Evolutionary conservation across 169 alveolate species (phyloP), one percentile per base, ranked within the genome.

Genomic region (Miamiensis avidus): DNA sequence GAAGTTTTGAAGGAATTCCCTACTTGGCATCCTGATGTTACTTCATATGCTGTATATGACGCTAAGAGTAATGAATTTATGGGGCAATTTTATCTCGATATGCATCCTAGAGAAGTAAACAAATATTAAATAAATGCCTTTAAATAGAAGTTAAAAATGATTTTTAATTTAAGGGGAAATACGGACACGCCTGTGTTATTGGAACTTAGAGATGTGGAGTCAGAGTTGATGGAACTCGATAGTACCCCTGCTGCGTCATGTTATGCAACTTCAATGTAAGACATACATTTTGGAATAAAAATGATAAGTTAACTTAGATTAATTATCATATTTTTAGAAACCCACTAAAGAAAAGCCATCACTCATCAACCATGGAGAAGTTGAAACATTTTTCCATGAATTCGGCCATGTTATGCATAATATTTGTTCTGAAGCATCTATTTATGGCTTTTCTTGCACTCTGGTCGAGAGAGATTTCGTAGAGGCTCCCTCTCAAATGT

Each of bases 371-470:
- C 88, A 83, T 65, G 81, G 79, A 28, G 88, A 83, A 26, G 88
- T 83, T 29, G 88, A 77, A 74, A 83, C 88, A 1, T 83, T 83
- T 29, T 83, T 83, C 79, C 88, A 83, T 34, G 88, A 83, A 65
- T 83, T 83, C 79, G 88, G 88, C n/a, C 88, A 83, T 29, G 72
- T 75, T 83, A 83, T 83, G 88, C 88, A 83, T 33, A 77, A 75
- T n/a, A 33, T 83, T 79, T 83, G 88, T 64, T 77, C 88, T 30
- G 88, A 83, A 77, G 88, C 82, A 72, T 72, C 82, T 25, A 20
- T 49, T 49, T 11, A 49, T 49, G 26, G 26, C 20, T 49, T 49
- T 20, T 49, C 69, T 20, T 49, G 69, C 20, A 73, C 82, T 76
- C 81, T 73, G 29, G 88, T 75, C 34, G 69, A 76, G 32, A 82